These are phyloP conservation scores for Corrigiola litoralis DNA, from an alignment of 179 eudicot species.

Conservation along the genomic window DNA sequence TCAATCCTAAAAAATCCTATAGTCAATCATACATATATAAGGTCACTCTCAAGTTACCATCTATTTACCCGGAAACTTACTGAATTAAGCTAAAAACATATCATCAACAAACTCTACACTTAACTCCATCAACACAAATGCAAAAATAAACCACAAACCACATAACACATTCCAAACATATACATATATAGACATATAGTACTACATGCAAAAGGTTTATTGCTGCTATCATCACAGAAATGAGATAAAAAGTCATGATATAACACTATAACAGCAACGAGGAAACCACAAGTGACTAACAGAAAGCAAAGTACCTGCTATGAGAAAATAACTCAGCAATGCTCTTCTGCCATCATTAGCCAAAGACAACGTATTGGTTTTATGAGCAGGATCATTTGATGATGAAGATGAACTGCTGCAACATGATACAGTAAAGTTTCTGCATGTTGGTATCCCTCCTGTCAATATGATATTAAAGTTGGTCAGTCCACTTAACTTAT, in stretches of 20 bases:
- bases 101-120: too few species aligned
- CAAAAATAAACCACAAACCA: too few species aligned
- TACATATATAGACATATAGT: too few species aligned
- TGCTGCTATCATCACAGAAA: too few species aligned
- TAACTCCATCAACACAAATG: too few species aligned
- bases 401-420: conserved; percentile 25
- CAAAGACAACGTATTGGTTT: not conserved
- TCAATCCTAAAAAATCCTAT: too few species aligned
- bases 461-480: not conserved
- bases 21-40: too few species aligned
- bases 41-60: too few species aligned
- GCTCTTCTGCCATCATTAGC: conserved; percentile 27
- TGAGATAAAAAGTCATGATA: not conserved
- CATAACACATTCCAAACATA: too few species aligned
- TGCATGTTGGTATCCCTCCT: conserved; percentile 18
- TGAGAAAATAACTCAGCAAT: conserved; percentile 18
- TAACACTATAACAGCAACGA: not conserved
- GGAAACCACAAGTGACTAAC: not conserved
- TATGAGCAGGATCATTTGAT: conserved; percentile 15
- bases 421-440: conserved; percentile 9
- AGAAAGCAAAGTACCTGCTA: conserved; percentile 20
- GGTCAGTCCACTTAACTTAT: not conserved
- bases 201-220: too few species aligned
- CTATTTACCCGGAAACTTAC: too few species aligned
- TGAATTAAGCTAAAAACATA: too few species aligned